A percentile compares a stretch with the other conserved stretches of the same genome.
Evolutionary conservation across 441 rosid genomes (phyloP).

Genomic region (Biscutella laevigata): DNA sequence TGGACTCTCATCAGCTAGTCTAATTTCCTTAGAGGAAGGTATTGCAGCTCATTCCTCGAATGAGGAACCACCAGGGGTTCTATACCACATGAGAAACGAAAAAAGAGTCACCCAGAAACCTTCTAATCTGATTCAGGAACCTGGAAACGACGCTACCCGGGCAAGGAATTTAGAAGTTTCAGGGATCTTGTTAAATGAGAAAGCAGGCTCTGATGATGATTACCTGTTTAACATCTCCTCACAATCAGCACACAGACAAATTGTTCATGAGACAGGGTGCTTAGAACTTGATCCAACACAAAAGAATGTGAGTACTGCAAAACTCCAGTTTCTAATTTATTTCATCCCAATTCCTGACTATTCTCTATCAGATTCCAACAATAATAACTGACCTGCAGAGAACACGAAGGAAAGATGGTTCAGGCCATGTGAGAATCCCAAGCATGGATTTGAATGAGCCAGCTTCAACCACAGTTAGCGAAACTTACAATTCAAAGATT

Average conservation of each 20-base stretch:
- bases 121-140: constrained; percentile 23
- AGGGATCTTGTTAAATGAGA: constrained; percentile 22
- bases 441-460: constrained; percentile 24
- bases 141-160: constrained; percentile 15
- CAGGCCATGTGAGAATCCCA: constrained; percentile 23
- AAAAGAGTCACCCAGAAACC: constrained; percentile 5
- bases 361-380: constrained; percentile 16
- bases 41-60: constrained; percentile 11
- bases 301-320: constrained; percentile 14
- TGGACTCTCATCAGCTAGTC: constrained; percentile 20
- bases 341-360: neutral
- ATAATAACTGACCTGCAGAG: constrained; percentile 19
- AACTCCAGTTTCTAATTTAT: neutral
- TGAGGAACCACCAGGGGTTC: too few relatives aligned
- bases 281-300: constrained; percentile 25
- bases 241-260: constrained; percentile 23
- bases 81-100: constrained; percentile 11
- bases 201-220: constrained; percentile 20
- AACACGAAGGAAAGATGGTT: constrained; percentile 17
- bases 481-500: constrained; percentile 15
- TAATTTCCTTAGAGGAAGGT: constrained; percentile 22
- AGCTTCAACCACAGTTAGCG: constrained; percentile 19
- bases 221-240: constrained; percentile 20
- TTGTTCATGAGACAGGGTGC: constrained; percentile 17
- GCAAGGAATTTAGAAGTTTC: constrained; percentile 25